Conservation (phyloP, 768 basidiomycete genomes). For the Lepiota venenata region DNA sequence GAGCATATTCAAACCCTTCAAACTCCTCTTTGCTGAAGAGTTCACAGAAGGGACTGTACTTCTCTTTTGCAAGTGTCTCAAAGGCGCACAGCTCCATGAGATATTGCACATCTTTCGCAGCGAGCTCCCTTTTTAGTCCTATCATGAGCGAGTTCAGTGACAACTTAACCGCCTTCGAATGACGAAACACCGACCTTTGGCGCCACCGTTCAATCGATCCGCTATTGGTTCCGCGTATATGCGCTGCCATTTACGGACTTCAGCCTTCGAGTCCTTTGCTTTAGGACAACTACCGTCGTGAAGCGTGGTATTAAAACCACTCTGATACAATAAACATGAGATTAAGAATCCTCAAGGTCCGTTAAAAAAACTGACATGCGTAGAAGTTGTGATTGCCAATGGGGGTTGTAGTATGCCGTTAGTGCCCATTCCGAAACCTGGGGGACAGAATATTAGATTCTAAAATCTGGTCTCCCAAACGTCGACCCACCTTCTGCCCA, state of each 20-base stretch:
- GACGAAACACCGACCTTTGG: slow-evolving; percentile 45
- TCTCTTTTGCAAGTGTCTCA: slow-evolving; percentile 54
- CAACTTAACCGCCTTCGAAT: background rate
- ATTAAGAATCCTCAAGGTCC: background rate
- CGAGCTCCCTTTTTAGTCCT: slow-evolving; percentile 33
- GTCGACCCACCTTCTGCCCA: slow-evolving; percentile 57
- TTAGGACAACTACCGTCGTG: slow-evolving; percentile 64
- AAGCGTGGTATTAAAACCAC: slow-evolving; percentile 59
- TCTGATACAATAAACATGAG: background rate
- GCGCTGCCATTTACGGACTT: slow-evolving; percentile 51
- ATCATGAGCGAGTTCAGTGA: no score
- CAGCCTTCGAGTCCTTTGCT: slow-evolving; percentile 38
- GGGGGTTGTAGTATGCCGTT: slow-evolving; percentile 38
- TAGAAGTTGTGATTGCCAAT: no score
- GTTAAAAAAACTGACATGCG: background rate
- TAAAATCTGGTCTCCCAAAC: background rate
- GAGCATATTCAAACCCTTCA: slow-evolving; percentile 60
- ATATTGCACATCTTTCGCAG: slow-evolving; percentile 47
- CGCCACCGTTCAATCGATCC: slow-evolving; percentile 52
- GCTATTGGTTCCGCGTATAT: slow-evolving; percentile 55
- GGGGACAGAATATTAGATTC: background rate
- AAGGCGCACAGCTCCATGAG: slow-evolving; percentile 80
- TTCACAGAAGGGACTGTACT: slow-evolving; percentile 63
- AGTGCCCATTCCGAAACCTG: slow-evolving; percentile 65
- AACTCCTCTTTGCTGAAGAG: slow-evolving; percentile 70